Conservation (phyloP, 2,329 filamentous ascomycete species). For the Emmonsiellopsis sp. region DNA sequence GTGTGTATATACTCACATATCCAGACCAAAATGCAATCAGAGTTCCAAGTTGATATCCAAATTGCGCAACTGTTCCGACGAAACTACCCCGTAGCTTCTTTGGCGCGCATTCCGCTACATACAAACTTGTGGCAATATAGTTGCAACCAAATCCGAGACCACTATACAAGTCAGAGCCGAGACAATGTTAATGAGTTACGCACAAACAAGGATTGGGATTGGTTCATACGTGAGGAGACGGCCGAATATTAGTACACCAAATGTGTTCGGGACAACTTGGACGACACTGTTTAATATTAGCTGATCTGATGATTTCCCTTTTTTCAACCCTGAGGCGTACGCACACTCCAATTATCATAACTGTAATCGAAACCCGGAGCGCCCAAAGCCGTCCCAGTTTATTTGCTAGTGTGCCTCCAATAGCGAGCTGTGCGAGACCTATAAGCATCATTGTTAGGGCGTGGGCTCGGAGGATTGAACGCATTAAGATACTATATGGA, state of each 20-base stretch:
- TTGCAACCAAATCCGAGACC: slow-evolving; percentile 34
- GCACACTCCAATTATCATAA: slow-evolving; percentile 30
- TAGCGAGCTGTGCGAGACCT: slow-evolving; percentile 29
- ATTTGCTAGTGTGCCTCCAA: slow-evolving; percentile 30
- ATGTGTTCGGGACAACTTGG: slow-evolving; percentile 34
- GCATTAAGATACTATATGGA: background rate
- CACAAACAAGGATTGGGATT: no score
- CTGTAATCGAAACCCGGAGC: slow-evolving; percentile 28
- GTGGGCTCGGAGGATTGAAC: no score
- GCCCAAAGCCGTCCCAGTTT: slow-evolving; percentile 31
- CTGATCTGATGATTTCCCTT: no score
- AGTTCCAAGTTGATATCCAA: slow-evolving; percentile 36
- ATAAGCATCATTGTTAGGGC: background rate
- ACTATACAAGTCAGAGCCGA: no score
- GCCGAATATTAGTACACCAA: slow-evolving; percentile 31
- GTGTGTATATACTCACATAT: slow-evolving; percentile 13
- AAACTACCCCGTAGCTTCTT: slow-evolving; percentile 30
- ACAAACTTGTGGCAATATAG: slow-evolving; percentile 35
- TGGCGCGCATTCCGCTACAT: slow-evolving; percentile 35
- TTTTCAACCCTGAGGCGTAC: no score
- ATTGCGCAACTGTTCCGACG: slow-evolving; percentile 26
- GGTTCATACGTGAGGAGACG: slow-evolving; percentile 23
- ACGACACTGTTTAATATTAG: slow-evolving; percentile 16
- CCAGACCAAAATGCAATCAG: slow-evolving; percentile 37
- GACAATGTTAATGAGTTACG: no score